phyloP scores from a whole-genome alignment of 139 green algal species.

The Chlorella sp. region DNA sequence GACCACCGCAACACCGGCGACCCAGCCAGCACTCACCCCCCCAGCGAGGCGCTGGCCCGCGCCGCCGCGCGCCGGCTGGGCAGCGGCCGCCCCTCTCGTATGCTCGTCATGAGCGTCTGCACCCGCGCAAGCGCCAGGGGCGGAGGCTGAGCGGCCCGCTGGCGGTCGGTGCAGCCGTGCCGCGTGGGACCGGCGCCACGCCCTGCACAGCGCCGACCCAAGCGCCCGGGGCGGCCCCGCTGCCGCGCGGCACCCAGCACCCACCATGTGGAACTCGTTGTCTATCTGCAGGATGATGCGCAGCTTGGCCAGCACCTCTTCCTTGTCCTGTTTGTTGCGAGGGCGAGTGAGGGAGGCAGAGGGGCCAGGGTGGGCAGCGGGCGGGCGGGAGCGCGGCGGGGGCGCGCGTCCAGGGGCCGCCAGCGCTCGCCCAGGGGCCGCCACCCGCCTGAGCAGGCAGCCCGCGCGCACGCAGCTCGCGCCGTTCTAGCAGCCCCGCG shows the following conservation, averaged over 20 bases:
- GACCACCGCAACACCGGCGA: too few relatives aligned
- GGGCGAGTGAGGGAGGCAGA: neutral
- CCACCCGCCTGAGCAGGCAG: too few relatives aligned
- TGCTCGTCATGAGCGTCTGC: neutral
- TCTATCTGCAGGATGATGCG: constrained; percentile 32
- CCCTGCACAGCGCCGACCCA: neutral
- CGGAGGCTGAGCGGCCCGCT: neutral
- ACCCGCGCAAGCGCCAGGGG: neutral
- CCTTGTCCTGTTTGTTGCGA: constrained; percentile 47
- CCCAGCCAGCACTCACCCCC: too few relatives aligned
- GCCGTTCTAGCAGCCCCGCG: too few relatives aligned
- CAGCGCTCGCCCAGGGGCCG: too few relatives aligned
- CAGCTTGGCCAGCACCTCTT: constrained; percentile 46
- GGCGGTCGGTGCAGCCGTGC: neutral
- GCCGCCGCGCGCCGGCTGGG: too few relatives aligned
- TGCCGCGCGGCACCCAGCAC: neutral
- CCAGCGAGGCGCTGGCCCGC: too few relatives aligned
- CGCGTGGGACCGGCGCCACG: neutral
- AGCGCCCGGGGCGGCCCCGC: neutral
- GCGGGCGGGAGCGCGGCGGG: too few relatives aligned
- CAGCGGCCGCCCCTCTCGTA: neutral
- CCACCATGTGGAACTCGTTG: constrained; percentile 29
- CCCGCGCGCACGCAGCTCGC: too few relatives aligned
- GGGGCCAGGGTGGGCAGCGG: neutral
- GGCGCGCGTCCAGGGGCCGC: too few relatives aligned